phyloP scores from a whole-genome alignment of 139 green algal genomes.

The Coelastrella sp. region DNA sequence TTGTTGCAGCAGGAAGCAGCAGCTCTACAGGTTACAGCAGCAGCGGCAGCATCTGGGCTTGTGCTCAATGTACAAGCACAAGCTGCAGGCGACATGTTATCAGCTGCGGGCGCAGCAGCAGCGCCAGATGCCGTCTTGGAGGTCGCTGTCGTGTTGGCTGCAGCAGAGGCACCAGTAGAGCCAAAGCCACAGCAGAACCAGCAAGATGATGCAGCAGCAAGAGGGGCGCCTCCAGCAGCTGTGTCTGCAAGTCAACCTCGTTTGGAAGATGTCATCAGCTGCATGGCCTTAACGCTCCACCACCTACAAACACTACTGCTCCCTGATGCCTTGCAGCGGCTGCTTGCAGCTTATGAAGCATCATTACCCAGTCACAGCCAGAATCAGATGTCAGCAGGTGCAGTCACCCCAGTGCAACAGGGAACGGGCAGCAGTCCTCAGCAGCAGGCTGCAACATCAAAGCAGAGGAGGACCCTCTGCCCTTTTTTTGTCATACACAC shows the following conservation, averaged over 20 bases:
- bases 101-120: neutral
- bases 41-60: neutral
- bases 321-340: neutral
- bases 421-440: too few species aligned
- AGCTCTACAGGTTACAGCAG: neutral
- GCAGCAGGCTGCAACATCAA: too few species aligned
- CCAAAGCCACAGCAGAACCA: neutral
- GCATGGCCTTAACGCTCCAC: neutral
- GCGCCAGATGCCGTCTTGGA: neutral
- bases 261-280: neutral
- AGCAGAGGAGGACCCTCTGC: too few species aligned
- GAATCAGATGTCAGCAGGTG: neutral
- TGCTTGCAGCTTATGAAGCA: neutral
- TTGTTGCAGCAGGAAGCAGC: neutral
- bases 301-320: neutral
- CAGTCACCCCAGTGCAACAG: too few species aligned
- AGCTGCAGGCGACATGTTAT: neutral
- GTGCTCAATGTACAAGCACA: neutral
- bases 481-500: too few species aligned
- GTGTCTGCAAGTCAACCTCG: neutral
- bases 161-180: neutral
- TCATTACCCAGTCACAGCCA: neutral
- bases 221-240: too few species aligned
- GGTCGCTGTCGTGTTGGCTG: neutral
- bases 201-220: too few species aligned